phyloP scores from a whole-genome alignment of 306 rosid species.

The Cicer pinnatifidum region DNA sequence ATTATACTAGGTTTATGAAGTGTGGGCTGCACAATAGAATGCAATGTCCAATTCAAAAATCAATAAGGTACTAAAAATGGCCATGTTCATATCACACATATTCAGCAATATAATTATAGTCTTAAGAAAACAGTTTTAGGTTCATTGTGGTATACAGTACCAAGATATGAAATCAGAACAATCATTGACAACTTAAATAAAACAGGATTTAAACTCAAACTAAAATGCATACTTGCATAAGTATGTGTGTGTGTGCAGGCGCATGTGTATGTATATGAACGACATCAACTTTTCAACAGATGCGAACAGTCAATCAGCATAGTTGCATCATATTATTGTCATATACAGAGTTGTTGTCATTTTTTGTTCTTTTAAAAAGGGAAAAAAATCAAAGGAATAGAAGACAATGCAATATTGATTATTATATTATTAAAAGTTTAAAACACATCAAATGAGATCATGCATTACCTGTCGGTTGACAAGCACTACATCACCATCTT shows the following conservation, averaged over 20 bases:
- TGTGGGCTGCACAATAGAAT: slow-evolving; percentile 75
- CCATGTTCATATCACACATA: slow-evolving; percentile 3
- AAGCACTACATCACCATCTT: slow-evolving; percentile 92
- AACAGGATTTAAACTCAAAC: neutral
- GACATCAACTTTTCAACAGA: slow-evolving; percentile 2
- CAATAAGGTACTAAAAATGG: slow-evolving; percentile 13
- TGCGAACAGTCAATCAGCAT: slow-evolving; percentile 8
- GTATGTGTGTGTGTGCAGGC: neutral
- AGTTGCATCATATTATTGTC: slow-evolving; percentile 10
- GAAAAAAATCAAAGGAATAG: neutral
- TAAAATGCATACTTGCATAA: neutral
- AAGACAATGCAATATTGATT: neutral
- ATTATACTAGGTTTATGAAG: slow-evolving; percentile 99
- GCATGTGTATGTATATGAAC: neutral
- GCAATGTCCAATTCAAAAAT: slow-evolving; percentile 37
- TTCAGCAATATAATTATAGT: neutral
- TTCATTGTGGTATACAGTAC: slow-evolving; percentile 9
- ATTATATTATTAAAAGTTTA: neutral
- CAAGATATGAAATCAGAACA: slow-evolving; percentile 28
- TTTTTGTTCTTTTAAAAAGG: neutral
- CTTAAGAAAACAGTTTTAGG: neutral
- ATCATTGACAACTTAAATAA: neutral
- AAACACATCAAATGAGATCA: slow-evolving; percentile 38
- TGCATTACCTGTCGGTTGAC: slow-evolving; percentile 88
- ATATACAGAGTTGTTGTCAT: neutral